Conservation (phyloP, 257 asterid genomes). For the Asclepias syriaca region DNA sequence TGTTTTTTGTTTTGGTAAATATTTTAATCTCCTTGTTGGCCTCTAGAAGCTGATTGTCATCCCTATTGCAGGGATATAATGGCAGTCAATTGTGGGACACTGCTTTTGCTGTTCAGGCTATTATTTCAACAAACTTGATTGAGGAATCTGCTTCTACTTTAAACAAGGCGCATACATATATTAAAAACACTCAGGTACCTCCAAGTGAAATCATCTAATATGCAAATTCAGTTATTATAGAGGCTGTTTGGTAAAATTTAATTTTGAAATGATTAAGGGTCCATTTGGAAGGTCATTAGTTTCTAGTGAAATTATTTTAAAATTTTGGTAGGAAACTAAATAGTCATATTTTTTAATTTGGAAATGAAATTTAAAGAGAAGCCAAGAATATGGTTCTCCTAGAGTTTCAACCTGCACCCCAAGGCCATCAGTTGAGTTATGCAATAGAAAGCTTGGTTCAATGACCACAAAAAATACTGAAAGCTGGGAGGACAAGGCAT, state of each 20-base stretch:
- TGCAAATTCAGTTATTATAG: constrained; percentile 6
- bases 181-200: constrained; percentile 70
- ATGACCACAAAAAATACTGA: constrained; percentile 44
- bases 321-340: too few species aligned
- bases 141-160: constrained; percentile 71
- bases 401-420: constrained; percentile 74
- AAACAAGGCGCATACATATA: constrained; percentile 62
- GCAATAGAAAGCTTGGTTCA: constrained; percentile 41
- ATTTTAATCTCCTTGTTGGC: not conserved
- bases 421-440: constrained; percentile 56
- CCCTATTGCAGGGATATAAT: constrained; percentile 70
- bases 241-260: too few species aligned
- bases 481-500: constrained; percentile 42
- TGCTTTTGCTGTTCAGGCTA: constrained; percentile 85
- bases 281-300: too few species aligned
- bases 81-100: constrained; percentile 99
- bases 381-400: constrained; percentile 60
- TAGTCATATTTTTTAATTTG: too few species aligned
- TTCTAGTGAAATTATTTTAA: too few species aligned
- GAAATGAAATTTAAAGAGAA: constrained; percentile 26
- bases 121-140: constrained; percentile 54
- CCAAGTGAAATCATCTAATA: constrained; percentile 6
- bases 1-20: not conserved
- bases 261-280: too few species aligned
- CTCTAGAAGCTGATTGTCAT: constrained; percentile 1